Percentiles rank a stretch among this genome's conserved stretches.
These are phyloP conservation scores for Hordeum marinum DNA, from an alignment of 176 grass and related monocot genomes.

Conservation along the genomic window DNA sequence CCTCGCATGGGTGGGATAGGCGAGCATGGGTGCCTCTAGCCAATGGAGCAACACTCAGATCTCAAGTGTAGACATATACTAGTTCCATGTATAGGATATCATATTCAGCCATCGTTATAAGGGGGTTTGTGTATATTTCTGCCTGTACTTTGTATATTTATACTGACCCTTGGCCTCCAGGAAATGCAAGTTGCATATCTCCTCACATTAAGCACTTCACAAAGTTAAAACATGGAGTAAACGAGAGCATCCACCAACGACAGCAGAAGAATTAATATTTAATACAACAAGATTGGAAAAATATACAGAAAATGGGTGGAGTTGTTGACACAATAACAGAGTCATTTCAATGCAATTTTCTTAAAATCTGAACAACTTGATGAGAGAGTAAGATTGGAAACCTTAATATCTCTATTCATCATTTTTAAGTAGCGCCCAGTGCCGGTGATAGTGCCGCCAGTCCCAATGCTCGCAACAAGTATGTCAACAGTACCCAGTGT, in stretches of 20 bases:
- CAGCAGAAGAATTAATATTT: not conserved
- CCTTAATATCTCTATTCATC: conserved; percentile 90
- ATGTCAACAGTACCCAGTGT: conserved; percentile 89
- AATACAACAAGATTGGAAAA: not conserved
- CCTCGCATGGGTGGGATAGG: not conserved
- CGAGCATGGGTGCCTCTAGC: not conserved
- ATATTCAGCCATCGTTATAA: not conserved
- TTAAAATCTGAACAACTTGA: conserved; percentile 8
- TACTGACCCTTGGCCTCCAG: not conserved
- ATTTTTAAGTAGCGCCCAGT: conserved; percentile 79
- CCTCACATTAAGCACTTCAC: not conserved
- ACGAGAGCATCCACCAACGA: not conserved
- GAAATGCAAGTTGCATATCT: not conserved
- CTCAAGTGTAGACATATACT: not conserved
- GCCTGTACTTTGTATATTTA: not conserved
- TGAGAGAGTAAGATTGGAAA: conserved; percentile 24
- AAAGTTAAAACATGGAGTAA: not conserved
- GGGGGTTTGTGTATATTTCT: not conserved
- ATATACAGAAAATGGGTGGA: not conserved
- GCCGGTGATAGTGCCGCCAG: conserved; percentile 85
- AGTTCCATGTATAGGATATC: not conserved
- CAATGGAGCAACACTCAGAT: not conserved
- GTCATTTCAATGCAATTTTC: not conserved
- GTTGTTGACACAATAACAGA: not conserved
- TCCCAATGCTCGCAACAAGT: conserved; percentile 94